Conservation (phyloP, 208 protist species). For the Crithidia sp. region DNA sequence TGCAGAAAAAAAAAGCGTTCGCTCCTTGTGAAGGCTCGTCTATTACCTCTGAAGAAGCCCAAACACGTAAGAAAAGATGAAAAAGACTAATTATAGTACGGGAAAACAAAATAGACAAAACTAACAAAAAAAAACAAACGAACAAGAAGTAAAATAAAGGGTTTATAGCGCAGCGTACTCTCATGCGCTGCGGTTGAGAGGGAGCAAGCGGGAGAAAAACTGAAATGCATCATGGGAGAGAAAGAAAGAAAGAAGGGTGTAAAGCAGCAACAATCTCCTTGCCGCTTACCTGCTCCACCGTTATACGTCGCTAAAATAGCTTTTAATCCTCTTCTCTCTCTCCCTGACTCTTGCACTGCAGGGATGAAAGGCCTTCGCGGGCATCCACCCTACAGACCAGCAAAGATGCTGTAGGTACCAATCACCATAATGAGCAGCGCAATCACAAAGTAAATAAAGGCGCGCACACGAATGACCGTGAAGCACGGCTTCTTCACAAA, state of each 20-base stretch:
- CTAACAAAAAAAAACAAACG: background rate
- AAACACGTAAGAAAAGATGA: too few relatives aligned
- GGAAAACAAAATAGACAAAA: background rate
- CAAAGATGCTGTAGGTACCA: constrained; percentile 60
- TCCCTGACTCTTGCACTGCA: background rate
- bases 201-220: too few relatives aligned
- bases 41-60: too few relatives aligned
- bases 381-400: background rate
- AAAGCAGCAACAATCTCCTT: background rate
- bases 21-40: too few relatives aligned
- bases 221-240: background rate
- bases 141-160: background rate
- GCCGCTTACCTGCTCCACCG: too few relatives aligned
- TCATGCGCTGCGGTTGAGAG: too few relatives aligned
- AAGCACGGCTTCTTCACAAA: constrained; percentile 36
- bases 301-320: background rate
- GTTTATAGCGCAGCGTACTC: background rate
- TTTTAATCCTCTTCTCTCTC: background rate
- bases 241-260: background rate
- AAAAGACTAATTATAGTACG: too few relatives aligned
- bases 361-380: background rate
- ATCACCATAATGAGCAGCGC: constrained; percentile 80
- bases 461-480: constrained; percentile 47
- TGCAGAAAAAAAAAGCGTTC: too few relatives aligned
- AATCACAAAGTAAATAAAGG: constrained; percentile 56